phyloP scores from a whole-genome alignment of 306 rosid genomes.

The Rubus idaeus region DNA sequence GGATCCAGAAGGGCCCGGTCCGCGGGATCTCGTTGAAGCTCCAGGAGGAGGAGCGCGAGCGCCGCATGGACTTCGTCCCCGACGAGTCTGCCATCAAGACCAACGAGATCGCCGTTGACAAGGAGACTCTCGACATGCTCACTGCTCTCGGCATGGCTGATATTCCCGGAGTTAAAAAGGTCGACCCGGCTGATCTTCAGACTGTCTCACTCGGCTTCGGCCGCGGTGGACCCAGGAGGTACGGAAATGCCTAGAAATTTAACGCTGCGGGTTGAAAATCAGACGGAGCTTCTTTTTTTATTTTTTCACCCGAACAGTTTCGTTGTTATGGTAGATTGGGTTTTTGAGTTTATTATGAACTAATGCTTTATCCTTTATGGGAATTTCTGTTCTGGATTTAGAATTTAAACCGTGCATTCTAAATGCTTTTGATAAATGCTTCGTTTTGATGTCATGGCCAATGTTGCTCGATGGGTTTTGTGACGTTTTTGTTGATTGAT shows the following conservation, averaged over 20 bases:
- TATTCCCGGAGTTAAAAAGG: slow-evolving; percentile 43
- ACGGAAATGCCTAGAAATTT: neutral
- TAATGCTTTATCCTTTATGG: neutral
- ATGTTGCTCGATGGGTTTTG: neutral
- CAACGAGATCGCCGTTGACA: slow-evolving; percentile 51
- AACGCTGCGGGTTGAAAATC: neutral
- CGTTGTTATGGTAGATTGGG: neutral
- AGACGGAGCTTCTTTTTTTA: neutral
- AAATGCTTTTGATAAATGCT: neutral
- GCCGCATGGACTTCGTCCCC: slow-evolving; percentile 72
- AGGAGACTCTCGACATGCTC: slow-evolving; percentile 62
- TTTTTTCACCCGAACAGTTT: neutral
- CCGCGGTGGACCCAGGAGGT: slow-evolving; percentile 53
- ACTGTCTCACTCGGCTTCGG: slow-evolving; percentile 29
- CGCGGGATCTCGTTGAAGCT: slow-evolving; percentile 70
- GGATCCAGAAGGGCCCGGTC: slow-evolving; percentile 68
- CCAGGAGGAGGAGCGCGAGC: slow-evolving; percentile 70
- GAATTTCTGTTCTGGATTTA: neutral
- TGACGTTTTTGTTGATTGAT: neutral
- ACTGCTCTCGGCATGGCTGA: slow-evolving; percentile 51
- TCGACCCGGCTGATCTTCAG: slow-evolving; percentile 39
- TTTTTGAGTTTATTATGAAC: neutral
- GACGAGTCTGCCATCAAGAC: slow-evolving; percentile 48
- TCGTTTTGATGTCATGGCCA: neutral
- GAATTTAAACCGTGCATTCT: neutral